These are phyloP conservation scores for Aspergillus ruber DNA, from an alignment of 2,329 filamentous ascomycete genomes.

Conservation along the genomic window DNA sequence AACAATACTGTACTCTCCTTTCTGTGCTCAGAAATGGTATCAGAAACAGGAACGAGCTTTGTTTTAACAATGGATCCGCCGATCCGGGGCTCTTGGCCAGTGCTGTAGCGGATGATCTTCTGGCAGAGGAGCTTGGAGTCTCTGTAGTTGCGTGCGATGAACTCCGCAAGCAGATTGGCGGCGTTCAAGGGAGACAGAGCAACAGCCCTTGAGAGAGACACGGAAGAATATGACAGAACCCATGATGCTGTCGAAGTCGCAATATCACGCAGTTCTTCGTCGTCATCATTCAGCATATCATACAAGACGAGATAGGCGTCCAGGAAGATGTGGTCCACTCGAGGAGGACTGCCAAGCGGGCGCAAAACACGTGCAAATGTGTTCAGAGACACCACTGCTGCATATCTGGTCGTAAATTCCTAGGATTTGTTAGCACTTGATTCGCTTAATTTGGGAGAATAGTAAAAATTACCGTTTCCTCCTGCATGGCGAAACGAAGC, in stretches of 20 bases:
- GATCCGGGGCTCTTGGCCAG: conserved; percentile 23
- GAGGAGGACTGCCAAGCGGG: conserved; percentile 12
- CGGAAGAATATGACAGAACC: conserved; percentile 28
- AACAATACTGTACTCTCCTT: conserved; percentile 56
- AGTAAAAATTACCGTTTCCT: conserved; percentile 33
- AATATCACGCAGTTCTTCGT: conserved; percentile 73
- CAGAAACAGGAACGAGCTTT: conserved; percentile 17
- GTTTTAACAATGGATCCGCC: conserved; percentile 12
- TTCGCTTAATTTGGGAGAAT: neutral
- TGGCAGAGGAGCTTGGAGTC: conserved; percentile 26
- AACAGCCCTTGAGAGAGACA: conserved; percentile 22
- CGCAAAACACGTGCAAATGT: conserved; percentile 40
- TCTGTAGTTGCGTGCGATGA: conserved; percentile 30
- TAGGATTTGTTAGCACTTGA: conserved; percentile 10
- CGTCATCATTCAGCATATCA: conserved; percentile 77
- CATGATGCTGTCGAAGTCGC: conserved; percentile 43
- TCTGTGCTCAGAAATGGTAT: conserved; percentile 26
- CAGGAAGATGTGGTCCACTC: conserved; percentile 37
- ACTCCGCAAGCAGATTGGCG: conserved; percentile 33
- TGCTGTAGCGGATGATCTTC: conserved; percentile 35
- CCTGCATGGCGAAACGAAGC: conserved; percentile 33
- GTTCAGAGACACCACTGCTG: conserved; percentile 30
- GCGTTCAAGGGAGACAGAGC: conserved; percentile 46
- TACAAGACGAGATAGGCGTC: conserved; percentile 62
- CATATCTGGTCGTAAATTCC: conserved; percentile 35